Percentiles rank a stretch among this genome's conserved stretches.
These are phyloP conservation scores for Tetracladium marchalianum DNA, from an alignment of 495 filamentous ascomycete species.

Conservation along the genomic window DNA sequence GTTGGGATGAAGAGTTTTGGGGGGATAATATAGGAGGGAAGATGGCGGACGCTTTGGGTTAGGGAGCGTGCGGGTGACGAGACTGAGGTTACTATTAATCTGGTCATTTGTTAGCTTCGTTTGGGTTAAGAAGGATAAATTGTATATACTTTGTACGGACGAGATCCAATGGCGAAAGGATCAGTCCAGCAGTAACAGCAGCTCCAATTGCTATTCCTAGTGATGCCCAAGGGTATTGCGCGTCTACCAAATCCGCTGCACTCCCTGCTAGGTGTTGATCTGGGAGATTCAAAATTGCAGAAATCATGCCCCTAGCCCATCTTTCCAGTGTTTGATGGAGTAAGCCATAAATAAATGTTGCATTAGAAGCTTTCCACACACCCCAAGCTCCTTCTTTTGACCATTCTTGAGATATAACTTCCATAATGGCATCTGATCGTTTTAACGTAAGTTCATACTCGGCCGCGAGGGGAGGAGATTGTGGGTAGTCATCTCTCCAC, in stretches of 20 bases:
- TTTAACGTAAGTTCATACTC: slow-evolving; percentile 60
- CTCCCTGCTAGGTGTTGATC: slow-evolving; percentile 52
- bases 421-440: slow-evolving; percentile 61
- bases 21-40: slow-evolving; percentile 70
- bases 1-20: slow-evolving; percentile 65
- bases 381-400: slow-evolving; percentile 81
- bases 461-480: slow-evolving; percentile 1
- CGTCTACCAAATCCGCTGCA: slow-evolving; percentile 38
- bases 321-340: slow-evolving; percentile 78
- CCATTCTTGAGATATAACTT: slow-evolving; percentile 78
- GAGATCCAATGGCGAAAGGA: slow-evolving; percentile 80
- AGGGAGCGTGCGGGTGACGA: slow-evolving; percentile 64
- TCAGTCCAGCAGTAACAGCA: slow-evolving; percentile 64
- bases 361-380: slow-evolving; percentile 87
- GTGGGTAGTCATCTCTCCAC: slow-evolving; percentile 8
- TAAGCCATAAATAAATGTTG: slow-evolving; percentile 80
- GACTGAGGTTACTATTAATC: slow-evolving; percentile 71
- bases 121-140: background rate
- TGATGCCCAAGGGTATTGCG: slow-evolving; percentile 60
- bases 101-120: slow-evolving; percentile 17
- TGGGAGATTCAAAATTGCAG: slow-evolving; percentile 73
- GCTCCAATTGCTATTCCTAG: slow-evolving; percentile 76
- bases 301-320: slow-evolving; percentile 75
- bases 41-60: slow-evolving; percentile 52
- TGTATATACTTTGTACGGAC: slow-evolving; percentile 62